Percentiles rank a stretch among this genome's conserved stretches.
Evolutionary conservation across 768 basidiomycete genomes (phyloP).

Genomic region (Amanita inopinata): DNA sequence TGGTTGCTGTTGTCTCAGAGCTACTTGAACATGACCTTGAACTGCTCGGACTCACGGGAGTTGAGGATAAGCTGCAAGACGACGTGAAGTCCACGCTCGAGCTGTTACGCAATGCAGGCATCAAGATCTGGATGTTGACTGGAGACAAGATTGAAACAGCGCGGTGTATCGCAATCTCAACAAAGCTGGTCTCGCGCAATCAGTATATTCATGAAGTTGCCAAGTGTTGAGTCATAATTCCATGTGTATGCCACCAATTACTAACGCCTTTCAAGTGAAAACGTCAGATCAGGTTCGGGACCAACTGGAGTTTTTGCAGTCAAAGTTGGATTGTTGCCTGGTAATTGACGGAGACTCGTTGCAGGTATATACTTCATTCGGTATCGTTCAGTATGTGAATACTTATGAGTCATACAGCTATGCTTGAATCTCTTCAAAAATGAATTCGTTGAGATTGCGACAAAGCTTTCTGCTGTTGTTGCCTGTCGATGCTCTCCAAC

Average conservation of each 20-base stretch:
- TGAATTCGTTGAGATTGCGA: conserved; percentile 94
- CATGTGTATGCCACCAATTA: conserved; percentile 3
- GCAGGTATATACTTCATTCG: conserved; percentile 40
- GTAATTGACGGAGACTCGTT: conserved; percentile 98
- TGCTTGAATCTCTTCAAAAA: conserved; percentile 85
- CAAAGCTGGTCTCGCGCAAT: conserved; percentile 88
- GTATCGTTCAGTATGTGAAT: background rate
- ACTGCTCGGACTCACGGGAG: conserved; percentile 90
- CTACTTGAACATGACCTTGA: conserved; percentile 86
- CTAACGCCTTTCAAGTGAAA: conserved; percentile 33
- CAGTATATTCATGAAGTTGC: conserved; percentile 97
- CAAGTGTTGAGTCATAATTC: conserved; percentile 50
- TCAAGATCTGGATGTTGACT: conserved; percentile 99
- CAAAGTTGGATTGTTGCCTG: conserved; percentile 93
- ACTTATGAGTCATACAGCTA: conserved; percentile 42
- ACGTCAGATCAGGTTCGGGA: conserved; percentile 75
- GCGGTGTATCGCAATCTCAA: conserved; percentile 95
- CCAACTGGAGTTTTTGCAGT: conserved; percentile 87
- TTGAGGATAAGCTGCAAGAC: conserved; percentile 97
- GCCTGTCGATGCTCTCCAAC: conserved; percentile 98
- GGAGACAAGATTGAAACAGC: conserved; percentile 99
- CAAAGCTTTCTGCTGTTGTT: conserved; percentile 91
- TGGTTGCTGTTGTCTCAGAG: conserved; percentile 62
- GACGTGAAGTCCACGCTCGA: conserved; percentile 93
- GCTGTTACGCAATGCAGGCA: conserved; percentile 85